Conservation (phyloP, 2,329 filamentous ascomycete genomes). For the Bisporella sp. region DNA sequence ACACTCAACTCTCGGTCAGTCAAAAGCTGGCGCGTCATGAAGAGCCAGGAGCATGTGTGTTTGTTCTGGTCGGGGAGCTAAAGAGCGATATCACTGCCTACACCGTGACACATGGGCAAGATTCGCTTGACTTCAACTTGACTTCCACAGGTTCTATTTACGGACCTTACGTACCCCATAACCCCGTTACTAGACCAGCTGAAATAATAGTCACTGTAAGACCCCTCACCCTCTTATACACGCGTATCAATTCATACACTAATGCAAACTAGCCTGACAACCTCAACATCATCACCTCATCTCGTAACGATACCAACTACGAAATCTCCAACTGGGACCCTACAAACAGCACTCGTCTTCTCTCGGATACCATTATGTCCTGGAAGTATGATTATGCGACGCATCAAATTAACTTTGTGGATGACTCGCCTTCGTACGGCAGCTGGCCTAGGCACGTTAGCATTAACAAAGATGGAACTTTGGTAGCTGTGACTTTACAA, state of each 20-base stretch:
- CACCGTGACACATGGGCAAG: constrained; percentile 42
- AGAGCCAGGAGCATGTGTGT: neutral
- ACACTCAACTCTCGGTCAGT: too few relatives aligned
- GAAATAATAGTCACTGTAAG: constrained; percentile 46
- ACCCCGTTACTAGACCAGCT: constrained; percentile 48
- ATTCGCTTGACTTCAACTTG: constrained; percentile 37
- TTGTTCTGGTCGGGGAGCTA: constrained; percentile 41
- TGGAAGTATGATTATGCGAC: constrained; percentile 47
- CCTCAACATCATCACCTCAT: constrained; percentile 60
- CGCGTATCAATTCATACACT: too few relatives aligned
- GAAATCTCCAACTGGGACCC: constrained; percentile 39
- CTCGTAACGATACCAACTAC: constrained; percentile 55
- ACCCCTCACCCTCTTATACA: too few relatives aligned
- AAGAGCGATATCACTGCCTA: constrained; percentile 42
- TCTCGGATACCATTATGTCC: constrained; percentile 58
- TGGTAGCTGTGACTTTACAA: constrained; percentile 40
- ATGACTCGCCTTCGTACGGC: constrained; percentile 38
- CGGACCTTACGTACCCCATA: constrained; percentile 34
- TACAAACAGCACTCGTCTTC: constrained; percentile 35
- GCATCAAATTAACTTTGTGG: constrained; percentile 34
- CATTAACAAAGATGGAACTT: constrained; percentile 36
- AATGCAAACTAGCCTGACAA: constrained; percentile 41
- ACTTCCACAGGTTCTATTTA: constrained; percentile 43
- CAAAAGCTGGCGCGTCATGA: too few relatives aligned
- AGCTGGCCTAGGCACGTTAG: constrained; percentile 39